These are phyloP conservation scores for Sugiyamaella xylanicola DNA, from an alignment of 1,139 yeast species.

Conservation along the genomic window DNA sequence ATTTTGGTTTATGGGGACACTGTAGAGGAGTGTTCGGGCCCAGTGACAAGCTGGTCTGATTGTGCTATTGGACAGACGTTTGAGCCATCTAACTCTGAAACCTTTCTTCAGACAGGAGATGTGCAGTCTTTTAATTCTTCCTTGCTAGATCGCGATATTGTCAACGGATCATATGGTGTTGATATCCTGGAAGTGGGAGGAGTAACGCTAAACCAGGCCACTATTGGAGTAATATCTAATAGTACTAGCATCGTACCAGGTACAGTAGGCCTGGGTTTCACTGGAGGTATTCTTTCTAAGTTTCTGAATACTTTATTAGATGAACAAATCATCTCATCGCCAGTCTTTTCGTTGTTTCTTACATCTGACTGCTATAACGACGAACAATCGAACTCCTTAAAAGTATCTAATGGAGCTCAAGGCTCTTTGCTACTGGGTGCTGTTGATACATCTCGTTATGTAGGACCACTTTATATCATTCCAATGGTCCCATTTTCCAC, in stretches of 20 bases:
- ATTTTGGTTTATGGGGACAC: constrained; percentile 26
- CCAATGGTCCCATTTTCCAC: constrained; percentile 27
- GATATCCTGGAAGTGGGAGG: constrained; percentile 17
- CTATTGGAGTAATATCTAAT: constrained; percentile 30
- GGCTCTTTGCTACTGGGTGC: constrained; percentile 32
- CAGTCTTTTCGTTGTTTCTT: constrained; percentile 28
- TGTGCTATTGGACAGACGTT: constrained; percentile 25
- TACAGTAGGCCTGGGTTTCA: constrained; percentile 31
- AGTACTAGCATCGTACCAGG: constrained; percentile 27
- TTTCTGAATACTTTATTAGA: constrained; percentile 19
- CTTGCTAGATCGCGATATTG: constrained; percentile 24
- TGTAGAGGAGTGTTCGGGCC: constrained; percentile 21
- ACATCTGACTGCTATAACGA: constrained; percentile 9
- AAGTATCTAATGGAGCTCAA: background rate
- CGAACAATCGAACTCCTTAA: background rate
- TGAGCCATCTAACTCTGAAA: constrained; percentile 22
- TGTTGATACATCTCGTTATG: constrained; percentile 28
- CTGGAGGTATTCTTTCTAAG: constrained; percentile 4
- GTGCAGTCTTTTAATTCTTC: constrained; percentile 19
- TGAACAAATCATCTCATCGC: constrained; percentile 22
- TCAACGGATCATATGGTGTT: constrained; percentile 27
- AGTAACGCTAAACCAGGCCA: constrained; percentile 20
- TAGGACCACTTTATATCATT: constrained; percentile 29
- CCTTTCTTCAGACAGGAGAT: constrained; percentile 16
- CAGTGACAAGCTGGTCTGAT: constrained; percentile 1